Conservation (phyloP, 108 stramenopile genomes). For the Skeletonema tropicum region DNA sequence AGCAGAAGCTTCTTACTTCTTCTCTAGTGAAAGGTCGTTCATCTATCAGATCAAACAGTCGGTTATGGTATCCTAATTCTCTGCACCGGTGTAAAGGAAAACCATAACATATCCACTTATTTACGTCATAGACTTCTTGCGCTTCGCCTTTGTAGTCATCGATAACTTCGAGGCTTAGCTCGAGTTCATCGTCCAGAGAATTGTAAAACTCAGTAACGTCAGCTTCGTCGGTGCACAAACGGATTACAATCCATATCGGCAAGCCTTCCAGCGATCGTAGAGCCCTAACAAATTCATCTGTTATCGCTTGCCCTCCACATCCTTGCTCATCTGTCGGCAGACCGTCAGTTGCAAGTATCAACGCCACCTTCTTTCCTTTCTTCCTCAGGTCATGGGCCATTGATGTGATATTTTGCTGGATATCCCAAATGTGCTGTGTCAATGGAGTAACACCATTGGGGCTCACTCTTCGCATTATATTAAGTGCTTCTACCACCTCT, state of each 20-base stretch:
- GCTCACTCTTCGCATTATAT: conserved; percentile 29
- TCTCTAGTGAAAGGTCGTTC: conserved; percentile 65
- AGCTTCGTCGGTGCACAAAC: conserved; percentile 84
- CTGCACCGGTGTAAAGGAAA: conserved; percentile 68
- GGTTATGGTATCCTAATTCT: conserved; percentile 68
- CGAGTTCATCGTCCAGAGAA: conserved; percentile 67
- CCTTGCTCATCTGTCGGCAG: conserved; percentile 53
- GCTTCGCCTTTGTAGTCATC: conserved; percentile 85
- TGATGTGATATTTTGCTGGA: conserved; percentile 39
- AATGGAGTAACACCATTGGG: conserved; percentile 74
- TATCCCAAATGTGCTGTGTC: conserved; percentile 57
- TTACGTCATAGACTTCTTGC: conserved; percentile 60
- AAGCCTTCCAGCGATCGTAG: conserved; percentile 64
- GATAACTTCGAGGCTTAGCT: conserved; percentile 73
- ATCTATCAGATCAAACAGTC: conserved; percentile 78
- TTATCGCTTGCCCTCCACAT: conserved; percentile 24
- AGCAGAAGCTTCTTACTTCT: conserved; percentile 69
- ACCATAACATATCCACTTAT: conserved; percentile 79
- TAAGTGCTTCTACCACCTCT: conserved; percentile 45
- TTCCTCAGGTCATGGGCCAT: conserved; percentile 42
- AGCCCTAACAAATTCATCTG: conserved; percentile 40
- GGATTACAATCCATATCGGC: conserved; percentile 77
- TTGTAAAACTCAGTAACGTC: conserved; percentile 72
- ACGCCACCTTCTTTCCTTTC: conserved; percentile 47
- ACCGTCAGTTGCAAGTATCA: conserved; percentile 66